Conservation (phyloP, 1,139 yeast species). For the Zygosaccharomyces pseudobailii region DNA sequence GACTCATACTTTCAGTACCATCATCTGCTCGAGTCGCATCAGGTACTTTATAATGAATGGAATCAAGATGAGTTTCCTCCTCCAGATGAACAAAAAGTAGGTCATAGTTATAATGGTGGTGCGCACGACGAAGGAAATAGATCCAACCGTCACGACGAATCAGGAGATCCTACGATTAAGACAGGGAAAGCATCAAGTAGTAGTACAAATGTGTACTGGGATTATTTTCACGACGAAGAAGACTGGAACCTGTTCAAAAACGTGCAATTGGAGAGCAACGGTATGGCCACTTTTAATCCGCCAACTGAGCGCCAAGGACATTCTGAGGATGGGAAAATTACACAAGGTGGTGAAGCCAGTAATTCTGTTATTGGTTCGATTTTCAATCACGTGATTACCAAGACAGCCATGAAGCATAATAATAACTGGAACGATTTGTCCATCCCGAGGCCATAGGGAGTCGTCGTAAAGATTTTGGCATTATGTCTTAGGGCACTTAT, state of each 20-base stretch:
- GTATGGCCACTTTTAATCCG: conserved; percentile 14
- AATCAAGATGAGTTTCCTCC: conserved; percentile 25
- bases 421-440: conserved; percentile 14
- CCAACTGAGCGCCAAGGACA: conserved; percentile 3
- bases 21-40: conserved; percentile 20
- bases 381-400: conserved; percentile 11
- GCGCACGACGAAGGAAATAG: conserved; percentile 5
- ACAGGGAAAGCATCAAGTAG: conserved; percentile 4
- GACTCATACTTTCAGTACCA: conserved; percentile 21
- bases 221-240: conserved; percentile 26
- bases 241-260: conserved; percentile 26
- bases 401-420: conserved; percentile 11
- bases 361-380: conserved; percentile 14
- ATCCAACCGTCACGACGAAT: conserved; percentile 4
- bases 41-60: conserved; percentile 27
- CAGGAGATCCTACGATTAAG: conserved; percentile 3
- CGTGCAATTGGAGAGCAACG: conserved; percentile 21
- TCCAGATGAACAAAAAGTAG: conserved; percentile 20
- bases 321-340: background rate
- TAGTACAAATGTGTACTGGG: conserved; percentile 22
- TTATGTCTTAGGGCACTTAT: background rate
- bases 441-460: conserved; percentile 4
- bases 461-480: background rate
- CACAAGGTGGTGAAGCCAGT: background rate
- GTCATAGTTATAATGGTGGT: conserved; percentile 2